phyloP scores from a whole-genome alignment of 805 yeast genomes.

The Kuraishia hungarica region DNA sequence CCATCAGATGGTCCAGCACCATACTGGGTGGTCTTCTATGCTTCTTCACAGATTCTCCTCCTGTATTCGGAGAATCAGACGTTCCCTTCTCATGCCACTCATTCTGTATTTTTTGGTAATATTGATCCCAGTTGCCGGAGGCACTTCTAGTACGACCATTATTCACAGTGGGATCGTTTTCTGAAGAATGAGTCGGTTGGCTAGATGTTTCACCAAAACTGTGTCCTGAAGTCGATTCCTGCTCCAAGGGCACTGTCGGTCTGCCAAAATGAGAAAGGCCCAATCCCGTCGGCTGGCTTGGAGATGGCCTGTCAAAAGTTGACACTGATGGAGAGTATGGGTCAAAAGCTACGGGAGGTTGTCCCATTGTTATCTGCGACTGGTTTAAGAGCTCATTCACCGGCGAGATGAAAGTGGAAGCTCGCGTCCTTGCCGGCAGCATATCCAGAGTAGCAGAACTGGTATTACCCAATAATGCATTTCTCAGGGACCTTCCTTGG shows the following conservation, averaged over 20 bases:
- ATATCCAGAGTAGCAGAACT: background rate
- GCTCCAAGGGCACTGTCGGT: background rate
- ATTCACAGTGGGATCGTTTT: background rate
- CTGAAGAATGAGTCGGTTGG: background rate
- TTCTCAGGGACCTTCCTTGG: slow-evolving; percentile 1
- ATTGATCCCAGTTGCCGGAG: background rate
- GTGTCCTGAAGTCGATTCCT: background rate
- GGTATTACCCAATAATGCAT: background rate
- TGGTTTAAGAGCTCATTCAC: background rate
- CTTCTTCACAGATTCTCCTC: background rate
- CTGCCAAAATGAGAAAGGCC: background rate
- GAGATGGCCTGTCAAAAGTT: background rate
- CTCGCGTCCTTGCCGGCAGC: background rate
- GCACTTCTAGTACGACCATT: background rate
- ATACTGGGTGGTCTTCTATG: slow-evolving; percentile 1
- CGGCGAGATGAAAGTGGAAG: background rate
- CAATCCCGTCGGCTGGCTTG: background rate
- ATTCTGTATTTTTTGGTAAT: background rate
- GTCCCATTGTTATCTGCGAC: background rate
- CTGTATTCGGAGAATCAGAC: background rate
- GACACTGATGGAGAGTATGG: background rate
- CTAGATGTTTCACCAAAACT: background rate
- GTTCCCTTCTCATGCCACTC: background rate
- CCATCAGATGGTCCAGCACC: slow-evolving; percentile 1
- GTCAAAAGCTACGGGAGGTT: background rate